Base-by-base conservation (phyloP, 306 rosid genomes). In the Urtica urens region DNA sequence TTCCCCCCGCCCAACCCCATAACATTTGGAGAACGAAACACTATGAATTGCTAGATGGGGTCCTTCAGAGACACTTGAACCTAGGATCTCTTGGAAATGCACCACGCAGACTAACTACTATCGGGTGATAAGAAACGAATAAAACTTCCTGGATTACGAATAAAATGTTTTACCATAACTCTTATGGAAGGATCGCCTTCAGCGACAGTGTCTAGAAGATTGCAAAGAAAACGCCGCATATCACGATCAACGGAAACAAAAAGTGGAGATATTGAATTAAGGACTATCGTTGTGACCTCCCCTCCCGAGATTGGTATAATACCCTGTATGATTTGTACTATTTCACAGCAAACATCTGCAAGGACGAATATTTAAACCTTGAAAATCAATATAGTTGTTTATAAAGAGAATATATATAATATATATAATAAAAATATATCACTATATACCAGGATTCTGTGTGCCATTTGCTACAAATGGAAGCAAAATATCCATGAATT, bases 171-270 rank as follows among this genome's bases (percentile, higher is more conserved):
- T 83, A 87, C 96, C 94, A 83, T 62, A 15, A 53, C 23, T 38
- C 62, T 61, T 23, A 78, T 41, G 24, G 95, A 78, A 48, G 72
- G 66, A 67, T 88, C 93, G 26, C 51, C 74, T 68, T 65, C 66
- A 38, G 70, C 78, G 62, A 90, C 75, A 64, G 72, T 65, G 37
- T 81, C 83, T 48, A 90, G 84, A 51, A 84, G 84, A 72, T 75
- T 69, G 67, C 97, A 84, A 40, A 90, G 72, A 68, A 61, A 58
- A 56, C 70, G 23, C 33, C 95, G 78, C 73, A 68, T 62, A 71
- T 79, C 90, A 59, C 66, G 67, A 55, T 66, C 84, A 27, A 72
- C 77, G 53, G 68, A 78, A 66, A 74, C 50, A 65, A 81, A 80
- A 57, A 84, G 47, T 5, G 92, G 74, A 60, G 80, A 72, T 60